These are phyloP conservation scores for Colletotrichum tropicale DNA, from an alignment of 2,329 filamentous ascomycete genomes.

Conservation along the genomic window DNA sequence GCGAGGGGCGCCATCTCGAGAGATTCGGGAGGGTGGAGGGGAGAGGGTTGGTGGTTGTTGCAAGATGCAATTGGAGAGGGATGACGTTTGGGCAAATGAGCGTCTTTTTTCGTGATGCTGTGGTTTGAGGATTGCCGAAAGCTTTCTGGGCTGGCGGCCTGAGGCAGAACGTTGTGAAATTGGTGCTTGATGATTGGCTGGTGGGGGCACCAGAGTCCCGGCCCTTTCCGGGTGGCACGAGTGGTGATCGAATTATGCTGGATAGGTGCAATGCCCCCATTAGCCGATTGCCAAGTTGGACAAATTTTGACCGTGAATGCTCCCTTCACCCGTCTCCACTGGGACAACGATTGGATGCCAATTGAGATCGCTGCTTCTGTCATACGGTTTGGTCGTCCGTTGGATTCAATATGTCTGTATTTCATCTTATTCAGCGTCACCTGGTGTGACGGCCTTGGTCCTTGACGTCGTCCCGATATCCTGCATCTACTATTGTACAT, in stretches of 20 bases:
- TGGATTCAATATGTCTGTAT: neutral
- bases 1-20: constrained; percentile 71
- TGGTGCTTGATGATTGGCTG: constrained; percentile 49
- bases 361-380: neutral
- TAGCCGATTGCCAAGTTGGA: neutral
- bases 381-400: neutral
- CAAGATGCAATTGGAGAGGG: constrained; percentile 22
- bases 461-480: neutral
- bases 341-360: neutral
- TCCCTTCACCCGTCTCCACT: neutral
- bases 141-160: constrained; percentile 20
- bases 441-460: neutral
- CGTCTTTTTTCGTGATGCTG: constrained; percentile 25
- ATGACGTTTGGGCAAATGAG: constrained; percentile 22
- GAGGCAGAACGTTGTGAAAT: constrained; percentile 47
- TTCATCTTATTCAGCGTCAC: neutral
- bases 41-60: constrained; percentile 13
- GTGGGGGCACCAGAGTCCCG: constrained; percentile 19
- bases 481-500: neutral
- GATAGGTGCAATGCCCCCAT: constrained; percentile 11
- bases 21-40: constrained; percentile 17
- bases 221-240: constrained; percentile 21
- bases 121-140: constrained; percentile 31
- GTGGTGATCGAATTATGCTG: neutral
- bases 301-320: neutral